phyloP scores from a whole-genome alignment of 2,329 filamentous ascomycete genomes.

The Fusarium euwallaceae region DNA sequence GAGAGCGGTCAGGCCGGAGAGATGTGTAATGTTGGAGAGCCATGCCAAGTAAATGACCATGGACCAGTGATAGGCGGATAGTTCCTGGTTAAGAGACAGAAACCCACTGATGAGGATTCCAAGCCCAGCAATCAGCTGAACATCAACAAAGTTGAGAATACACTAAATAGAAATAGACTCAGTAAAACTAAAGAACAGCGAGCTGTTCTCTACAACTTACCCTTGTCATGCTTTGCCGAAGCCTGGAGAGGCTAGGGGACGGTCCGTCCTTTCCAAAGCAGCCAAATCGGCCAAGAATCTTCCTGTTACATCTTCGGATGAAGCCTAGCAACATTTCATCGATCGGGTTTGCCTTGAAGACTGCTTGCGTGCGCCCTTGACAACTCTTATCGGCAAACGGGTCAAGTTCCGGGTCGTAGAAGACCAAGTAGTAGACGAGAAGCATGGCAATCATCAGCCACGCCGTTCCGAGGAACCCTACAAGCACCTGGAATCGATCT shows the following conservation, averaged over 20 bases:
- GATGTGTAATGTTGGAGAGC: constrained; percentile 19
- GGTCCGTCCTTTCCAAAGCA: background rate
- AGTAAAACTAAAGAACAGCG: background rate
- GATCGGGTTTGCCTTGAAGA: too few relatives aligned
- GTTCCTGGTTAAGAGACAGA: background rate
- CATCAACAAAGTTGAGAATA: constrained; percentile 14
- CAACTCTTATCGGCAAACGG: too few relatives aligned
- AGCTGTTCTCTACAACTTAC: background rate
- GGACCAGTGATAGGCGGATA: constrained; percentile 14
- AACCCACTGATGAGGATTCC: constrained; percentile 16
- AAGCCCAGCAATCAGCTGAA: constrained; percentile 14
- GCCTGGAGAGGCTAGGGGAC: background rate
- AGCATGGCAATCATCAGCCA: constrained; percentile 8
- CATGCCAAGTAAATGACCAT: constrained; percentile 11
- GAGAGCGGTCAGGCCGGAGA: constrained; percentile 10
- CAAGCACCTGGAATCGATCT: constrained; percentile 1
- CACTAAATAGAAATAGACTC: background rate
- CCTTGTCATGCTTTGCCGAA: background rate
- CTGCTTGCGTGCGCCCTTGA: too few relatives aligned
- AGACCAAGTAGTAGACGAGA: background rate
- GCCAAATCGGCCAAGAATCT: background rate
- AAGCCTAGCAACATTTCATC: background rate
- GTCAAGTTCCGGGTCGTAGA: background rate
- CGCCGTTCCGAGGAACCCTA: constrained; percentile 11
- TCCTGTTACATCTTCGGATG: background rate